Base-by-base conservation (phyloP, 1,284 basidiomycete genomes). In the Sporisorium sorghi region DNA sequence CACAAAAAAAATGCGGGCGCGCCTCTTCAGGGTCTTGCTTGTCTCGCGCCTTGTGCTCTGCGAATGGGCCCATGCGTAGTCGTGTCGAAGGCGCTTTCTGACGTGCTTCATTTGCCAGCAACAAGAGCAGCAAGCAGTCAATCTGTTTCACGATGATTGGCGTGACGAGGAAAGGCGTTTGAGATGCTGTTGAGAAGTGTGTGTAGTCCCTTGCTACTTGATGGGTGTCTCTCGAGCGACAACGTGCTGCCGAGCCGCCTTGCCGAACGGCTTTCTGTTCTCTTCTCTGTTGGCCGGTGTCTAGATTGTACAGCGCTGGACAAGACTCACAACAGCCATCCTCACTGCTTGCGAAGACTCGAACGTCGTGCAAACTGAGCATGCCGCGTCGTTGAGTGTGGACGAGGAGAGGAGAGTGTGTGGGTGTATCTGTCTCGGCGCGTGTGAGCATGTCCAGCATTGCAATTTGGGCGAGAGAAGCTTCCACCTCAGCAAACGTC, bases 401-500 rank as follows among this genome's bases (percentile, higher is more conserved):
- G 35, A 3, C 3, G n/a, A 30, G 2, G 14, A 28, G 9, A 30
- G 46, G n/a, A n/a, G 26, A 50, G 19, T 15, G 48, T 19, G 33
- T 37, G 33, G 10, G 33, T 35, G 33, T 35, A 14, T 35, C 3
- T 9, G 35, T 37, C 3, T 33, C 17, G n/a, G 2, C 14, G 37
- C 14, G 8, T 19, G 37, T 1, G 35, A 37, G 35, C 35, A 35
- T 21, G 32, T 40, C 24, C n/a, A n/a, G n/a, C n/a, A n/a, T 39
- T 32, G 28, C n/a, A 33, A 33, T 19, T 32, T 43, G 19, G 17
- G 14, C 21, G 6, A 28, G 11, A 15, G n/a, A 23, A 63, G 48
- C 67, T 70, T 70, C 67, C 67, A 70, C 53, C 44, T 70, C 67
- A 70, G 19, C 61, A 64, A 48, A 26, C 51, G 56, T 69, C 66